Percentiles rank a stretch among this genome's conserved stretches.
Evolutionary conservation across 768 basidiomycete species (phyloP).

Genomic region (Panellus pusillus): DNA sequence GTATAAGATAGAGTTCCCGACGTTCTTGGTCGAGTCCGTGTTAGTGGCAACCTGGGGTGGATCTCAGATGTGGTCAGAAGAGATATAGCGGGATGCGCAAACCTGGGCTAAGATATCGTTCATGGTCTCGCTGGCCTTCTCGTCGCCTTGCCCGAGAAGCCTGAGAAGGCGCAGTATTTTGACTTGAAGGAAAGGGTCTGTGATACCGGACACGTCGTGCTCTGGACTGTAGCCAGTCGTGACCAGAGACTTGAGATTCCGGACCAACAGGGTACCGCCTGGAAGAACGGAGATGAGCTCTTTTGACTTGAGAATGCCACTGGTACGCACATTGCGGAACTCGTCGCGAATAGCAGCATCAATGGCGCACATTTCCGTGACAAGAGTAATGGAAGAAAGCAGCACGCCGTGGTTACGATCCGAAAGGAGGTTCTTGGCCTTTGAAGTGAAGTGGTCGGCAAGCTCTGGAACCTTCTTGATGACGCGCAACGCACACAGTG

Average conservation of each 20-base stretch:
- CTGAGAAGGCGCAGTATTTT: conserved; percentile 89
- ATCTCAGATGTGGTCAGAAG: background rate
- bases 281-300: conserved; percentile 9
- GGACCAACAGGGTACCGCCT: conserved; percentile 94
- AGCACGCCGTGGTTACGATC: conserved; percentile 98
- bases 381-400: conserved; percentile 90
- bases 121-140: conserved; percentile 91
- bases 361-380: conserved; percentile 89
- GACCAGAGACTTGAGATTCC: conserved; percentile 91
- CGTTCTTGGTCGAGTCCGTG: conserved; percentile 96
- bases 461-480: conserved; percentile 97
- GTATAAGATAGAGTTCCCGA: conserved; percentile 96
- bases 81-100: conserved; percentile 12
- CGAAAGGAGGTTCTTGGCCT: conserved; percentile 87
- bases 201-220: conserved; percentile 99
- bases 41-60: conserved; percentile 88
- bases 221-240: conserved; percentile 98
- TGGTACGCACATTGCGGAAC: conserved; percentile 76
- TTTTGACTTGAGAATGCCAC: background rate
- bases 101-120: conserved; percentile 98
- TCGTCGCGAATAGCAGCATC: conserved; percentile 75
- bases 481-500: conserved; percentile 91
- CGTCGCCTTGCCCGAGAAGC: conserved; percentile 83
- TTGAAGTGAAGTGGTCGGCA: conserved; percentile 85
- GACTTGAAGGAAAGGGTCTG: conserved; percentile 92